Percentiles rank a stretch among this genome's conserved stretches.
Evolutionary conservation across 1,139 yeast species (phyloP).

Genomic region (Tardiomyces depauwii): DNA sequence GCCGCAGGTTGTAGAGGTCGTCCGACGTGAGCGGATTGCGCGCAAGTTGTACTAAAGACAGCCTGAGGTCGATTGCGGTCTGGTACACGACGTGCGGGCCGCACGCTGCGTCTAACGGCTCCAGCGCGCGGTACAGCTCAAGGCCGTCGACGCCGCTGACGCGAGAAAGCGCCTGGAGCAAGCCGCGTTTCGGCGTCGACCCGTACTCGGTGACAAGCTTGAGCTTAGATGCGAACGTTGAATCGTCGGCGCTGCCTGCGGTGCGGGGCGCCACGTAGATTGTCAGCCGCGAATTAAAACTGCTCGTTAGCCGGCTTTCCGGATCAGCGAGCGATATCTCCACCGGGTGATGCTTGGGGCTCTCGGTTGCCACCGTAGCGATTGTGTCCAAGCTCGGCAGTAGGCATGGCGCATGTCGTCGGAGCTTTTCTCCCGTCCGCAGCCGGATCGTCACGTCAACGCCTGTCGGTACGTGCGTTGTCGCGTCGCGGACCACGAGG

Average conservation of each 20-base stretch:
- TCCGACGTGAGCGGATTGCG: slow-evolving; percentile 35
- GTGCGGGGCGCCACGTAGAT: slow-evolving; percentile 5
- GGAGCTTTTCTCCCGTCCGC: slow-evolving; percentile 29
- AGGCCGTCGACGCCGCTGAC: not conserved
- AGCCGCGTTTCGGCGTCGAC: slow-evolving; percentile 3
- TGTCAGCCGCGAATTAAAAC: slow-evolving; percentile 2
- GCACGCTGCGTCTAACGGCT: slow-evolving; percentile 3
- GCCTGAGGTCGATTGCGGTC: not conserved
- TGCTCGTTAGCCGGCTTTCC: not conserved
- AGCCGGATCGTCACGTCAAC: slow-evolving; percentile 39
- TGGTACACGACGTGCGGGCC: not conserved
- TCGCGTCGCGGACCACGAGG: slow-evolving; percentile 60
- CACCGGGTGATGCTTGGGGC: slow-evolving; percentile 22
- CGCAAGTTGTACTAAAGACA: slow-evolving; percentile 24
- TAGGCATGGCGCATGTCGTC: slow-evolving; percentile 47
- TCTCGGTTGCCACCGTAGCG: slow-evolving; percentile 30
- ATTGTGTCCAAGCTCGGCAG: slow-evolving; percentile 51
- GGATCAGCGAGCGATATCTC: slow-evolving; percentile 1
- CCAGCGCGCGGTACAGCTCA: slow-evolving; percentile 6
- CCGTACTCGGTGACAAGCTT: slow-evolving; percentile 4
- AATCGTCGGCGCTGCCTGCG: slow-evolving; percentile 2
- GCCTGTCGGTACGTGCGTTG: slow-evolving; percentile 29
- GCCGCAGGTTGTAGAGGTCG: slow-evolving; percentile 54
- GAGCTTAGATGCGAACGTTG: slow-evolving; percentile 4
- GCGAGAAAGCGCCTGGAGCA: slow-evolving; percentile 2